Conservation (phyloP, 768 basidiomycete genomes). For the Hygrophorus russula region DNA sequence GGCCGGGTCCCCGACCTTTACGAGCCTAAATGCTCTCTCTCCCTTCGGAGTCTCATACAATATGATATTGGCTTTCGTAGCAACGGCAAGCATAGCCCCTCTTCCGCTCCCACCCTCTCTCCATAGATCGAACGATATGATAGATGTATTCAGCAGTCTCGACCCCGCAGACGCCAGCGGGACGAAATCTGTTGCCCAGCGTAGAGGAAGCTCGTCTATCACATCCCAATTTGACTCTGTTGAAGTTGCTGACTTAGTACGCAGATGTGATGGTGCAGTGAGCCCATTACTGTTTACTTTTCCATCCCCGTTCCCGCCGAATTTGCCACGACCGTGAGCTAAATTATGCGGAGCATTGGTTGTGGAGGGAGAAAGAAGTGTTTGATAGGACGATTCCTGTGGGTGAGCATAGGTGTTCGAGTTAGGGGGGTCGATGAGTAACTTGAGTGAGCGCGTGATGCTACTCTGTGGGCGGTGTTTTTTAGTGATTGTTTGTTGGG, state of each 20-base stretch:
- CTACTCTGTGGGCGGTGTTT: conserved; percentile 44
- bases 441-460: conserved; percentile 47
- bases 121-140: conserved; percentile 63
- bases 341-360: conserved; percentile 5
- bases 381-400: conserved; percentile 20
- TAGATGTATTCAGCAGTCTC: conserved; percentile 43
- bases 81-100: conserved; percentile 58
- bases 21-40: conserved; percentile 72
- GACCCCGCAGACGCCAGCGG: conserved; percentile 63
- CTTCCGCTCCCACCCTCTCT: conserved; percentile 39
- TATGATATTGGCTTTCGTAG: conserved; percentile 60
- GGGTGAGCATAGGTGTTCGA: conserved; percentile 12
- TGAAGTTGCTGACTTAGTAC: conserved; percentile 9
- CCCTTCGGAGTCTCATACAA: conserved; percentile 77
- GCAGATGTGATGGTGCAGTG: too few relatives aligned
- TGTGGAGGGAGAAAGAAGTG: conserved; percentile 19
- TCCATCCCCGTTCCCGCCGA: too few relatives aligned
- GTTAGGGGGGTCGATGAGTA: conserved; percentile 30
- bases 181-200: conserved; percentile 84
- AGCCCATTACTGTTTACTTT: too few relatives aligned
- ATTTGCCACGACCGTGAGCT: conserved; percentile 2
- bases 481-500: conserved; percentile 35
- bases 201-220: conserved; percentile 59
- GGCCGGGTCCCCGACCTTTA: conserved; percentile 43
- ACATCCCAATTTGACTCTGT: conserved; percentile 57